phyloP scores from a whole-genome alignment of 2,329 filamentous ascomycete genomes.

The Aspergillus ibericus region DNA sequence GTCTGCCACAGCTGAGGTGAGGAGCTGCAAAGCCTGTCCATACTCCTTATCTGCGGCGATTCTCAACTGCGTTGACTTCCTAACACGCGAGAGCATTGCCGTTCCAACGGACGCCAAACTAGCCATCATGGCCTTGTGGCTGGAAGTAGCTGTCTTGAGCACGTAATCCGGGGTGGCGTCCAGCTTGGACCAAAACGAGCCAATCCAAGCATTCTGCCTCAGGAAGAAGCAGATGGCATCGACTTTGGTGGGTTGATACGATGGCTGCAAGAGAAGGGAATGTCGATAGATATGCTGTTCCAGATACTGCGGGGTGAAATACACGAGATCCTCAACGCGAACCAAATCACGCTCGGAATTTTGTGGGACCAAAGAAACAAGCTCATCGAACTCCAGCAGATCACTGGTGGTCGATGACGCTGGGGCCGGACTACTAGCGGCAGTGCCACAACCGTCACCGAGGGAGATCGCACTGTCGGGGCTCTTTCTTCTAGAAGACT shows the following conservation, averaged over 20 bases:
- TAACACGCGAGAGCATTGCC: slow-evolving; percentile 58
- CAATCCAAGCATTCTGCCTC: slow-evolving; percentile 34
- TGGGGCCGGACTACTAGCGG: slow-evolving; percentile 8
- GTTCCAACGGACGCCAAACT: slow-evolving; percentile 60
- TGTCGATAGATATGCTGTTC: slow-evolving; percentile 11
- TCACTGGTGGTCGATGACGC: not conserved
- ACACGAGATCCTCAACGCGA: slow-evolving; percentile 17
- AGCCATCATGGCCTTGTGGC: slow-evolving; percentile 39
- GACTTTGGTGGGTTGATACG: slow-evolving; percentile 26
- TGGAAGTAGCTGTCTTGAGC: slow-evolving; percentile 19
- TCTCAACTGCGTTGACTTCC: slow-evolving; percentile 49
- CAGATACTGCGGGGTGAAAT: slow-evolving; percentile 16
- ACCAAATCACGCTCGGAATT: slow-evolving; percentile 10
- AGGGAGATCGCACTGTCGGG: slow-evolving; percentile 22
- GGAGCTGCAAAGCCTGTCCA: slow-evolving; percentile 52
- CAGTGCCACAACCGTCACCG: slow-evolving; percentile 21
- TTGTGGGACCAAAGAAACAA: slow-evolving; percentile 19
- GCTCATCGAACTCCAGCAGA: slow-evolving; percentile 9
- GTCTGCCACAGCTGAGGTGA: slow-evolving; percentile 35
- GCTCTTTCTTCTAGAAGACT: slow-evolving; percentile 12
- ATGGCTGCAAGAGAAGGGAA: slow-evolving; percentile 26
- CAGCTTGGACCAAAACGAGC: slow-evolving; percentile 26
- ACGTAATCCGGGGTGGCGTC: slow-evolving; percentile 21
- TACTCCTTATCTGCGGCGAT: slow-evolving; percentile 55
- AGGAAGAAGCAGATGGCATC: slow-evolving; percentile 41